These are phyloP conservation scores for Usnea hakonensis DNA, from an alignment of 495 filamentous ascomycete genomes.

Conservation along the genomic window DNA sequence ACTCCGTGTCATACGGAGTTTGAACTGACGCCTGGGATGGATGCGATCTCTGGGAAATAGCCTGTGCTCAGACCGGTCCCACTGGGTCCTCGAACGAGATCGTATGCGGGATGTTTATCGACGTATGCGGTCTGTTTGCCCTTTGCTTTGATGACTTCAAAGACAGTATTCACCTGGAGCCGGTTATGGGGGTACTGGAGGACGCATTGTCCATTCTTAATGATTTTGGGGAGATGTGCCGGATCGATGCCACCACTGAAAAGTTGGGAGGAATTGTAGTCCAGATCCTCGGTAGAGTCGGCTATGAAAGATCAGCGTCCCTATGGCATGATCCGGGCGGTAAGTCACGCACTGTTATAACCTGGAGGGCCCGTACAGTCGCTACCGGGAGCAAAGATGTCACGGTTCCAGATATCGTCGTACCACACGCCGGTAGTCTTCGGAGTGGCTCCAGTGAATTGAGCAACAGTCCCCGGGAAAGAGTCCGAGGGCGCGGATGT, in stretches of 20 bases:
- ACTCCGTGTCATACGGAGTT: neutral
- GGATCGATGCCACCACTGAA: slow-evolving; percentile 33
- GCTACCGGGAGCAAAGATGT: slow-evolving; percentile 15
- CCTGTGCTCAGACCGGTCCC: slow-evolving; percentile 31
- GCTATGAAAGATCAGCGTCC: slow-evolving; percentile 19
- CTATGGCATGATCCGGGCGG: neutral
- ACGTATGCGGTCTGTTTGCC: slow-evolving; percentile 33
- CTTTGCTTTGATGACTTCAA: slow-evolving; percentile 26
- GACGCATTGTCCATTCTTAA: slow-evolving; percentile 25
- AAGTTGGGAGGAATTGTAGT: slow-evolving; percentile 26
- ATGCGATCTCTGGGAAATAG: slow-evolving; percentile 33
- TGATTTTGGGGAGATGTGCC: slow-evolving; percentile 26
- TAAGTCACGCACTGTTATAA: slow-evolving; percentile 23
- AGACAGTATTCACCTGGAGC: slow-evolving; percentile 34
- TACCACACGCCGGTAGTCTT: slow-evolving; percentile 33
- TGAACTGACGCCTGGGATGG: neutral
- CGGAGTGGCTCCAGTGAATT: slow-evolving; percentile 29
- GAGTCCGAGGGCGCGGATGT: slow-evolving; percentile 31
- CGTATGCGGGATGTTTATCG: slow-evolving; percentile 36
- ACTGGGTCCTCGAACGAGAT: slow-evolving; percentile 30
- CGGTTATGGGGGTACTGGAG: slow-evolving; percentile 30
- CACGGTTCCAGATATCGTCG: slow-evolving; percentile 31
- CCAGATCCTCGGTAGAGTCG: slow-evolving; percentile 25
- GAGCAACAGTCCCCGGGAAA: slow-evolving; percentile 28
- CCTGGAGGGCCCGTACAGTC: slow-evolving; percentile 28